Conservation (phyloP, 2,329 filamentous ascomycete species). For the Colletotrichum tofieldiae region DNA sequence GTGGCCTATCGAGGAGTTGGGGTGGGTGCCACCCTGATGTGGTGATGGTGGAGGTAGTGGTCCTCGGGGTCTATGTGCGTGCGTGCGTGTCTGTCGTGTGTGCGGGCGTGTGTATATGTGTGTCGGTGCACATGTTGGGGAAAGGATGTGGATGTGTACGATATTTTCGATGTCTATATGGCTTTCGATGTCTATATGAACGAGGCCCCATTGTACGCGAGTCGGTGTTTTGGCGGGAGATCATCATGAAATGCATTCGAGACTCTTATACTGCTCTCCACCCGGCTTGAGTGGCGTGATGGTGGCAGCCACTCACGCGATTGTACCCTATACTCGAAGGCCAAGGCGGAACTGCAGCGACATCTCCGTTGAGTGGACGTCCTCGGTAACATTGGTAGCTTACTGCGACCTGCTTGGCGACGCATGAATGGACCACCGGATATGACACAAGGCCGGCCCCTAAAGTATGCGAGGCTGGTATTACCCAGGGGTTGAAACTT, state of each 20-base stretch:
- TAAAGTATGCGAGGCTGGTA: not conserved
- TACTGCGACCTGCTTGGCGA: not conserved
- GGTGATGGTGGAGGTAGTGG: not conserved
- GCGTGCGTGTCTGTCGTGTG: not conserved
- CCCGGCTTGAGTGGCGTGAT: not conserved
- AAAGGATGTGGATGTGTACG: not conserved
- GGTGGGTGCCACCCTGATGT: conserved; percentile 44
- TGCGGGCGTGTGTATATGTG: not conserved
- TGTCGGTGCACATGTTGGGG: not conserved
- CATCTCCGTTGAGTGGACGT: not conserved
- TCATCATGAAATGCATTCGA: not conserved
- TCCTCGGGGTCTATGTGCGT: not conserved
- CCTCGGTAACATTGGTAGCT: not conserved
- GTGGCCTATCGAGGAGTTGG: conserved; percentile 48
- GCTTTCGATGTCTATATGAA: not conserved
- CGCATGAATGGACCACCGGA: not conserved
- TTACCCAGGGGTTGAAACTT: not conserved
- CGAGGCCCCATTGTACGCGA: not conserved
- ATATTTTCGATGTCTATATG: conserved; percentile 1
- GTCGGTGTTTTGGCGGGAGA: not conserved
- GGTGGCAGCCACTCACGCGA: not conserved
- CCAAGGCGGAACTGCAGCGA: not conserved
- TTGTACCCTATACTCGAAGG: not conserved
- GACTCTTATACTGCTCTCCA: not conserved
- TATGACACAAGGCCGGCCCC: not conserved